A percentile compares a stretch with the other conserved stretches of the same genome.
Conservation (phyloP, 2,329 filamentous ascomycete species). For the Macrophomina phaseolina region DNA sequence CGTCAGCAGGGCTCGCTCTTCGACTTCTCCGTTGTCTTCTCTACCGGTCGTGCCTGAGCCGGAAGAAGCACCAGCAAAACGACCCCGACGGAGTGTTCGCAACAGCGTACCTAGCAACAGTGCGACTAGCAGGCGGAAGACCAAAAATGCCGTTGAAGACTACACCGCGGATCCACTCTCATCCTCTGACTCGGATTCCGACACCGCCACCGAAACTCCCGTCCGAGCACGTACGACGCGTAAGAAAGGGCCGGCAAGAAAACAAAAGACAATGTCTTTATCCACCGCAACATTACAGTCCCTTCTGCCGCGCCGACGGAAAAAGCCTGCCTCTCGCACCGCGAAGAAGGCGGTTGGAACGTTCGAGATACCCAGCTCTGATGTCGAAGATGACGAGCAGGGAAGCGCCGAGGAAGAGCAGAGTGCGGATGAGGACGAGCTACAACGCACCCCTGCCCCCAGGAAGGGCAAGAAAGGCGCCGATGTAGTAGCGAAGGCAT, state of each 20-base stretch:
- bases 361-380: constrained; percentile 49
- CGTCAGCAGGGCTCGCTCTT: constrained; percentile 50
- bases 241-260: neutral
- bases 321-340: neutral
- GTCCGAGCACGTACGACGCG: constrained; percentile 17
- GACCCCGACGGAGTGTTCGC: neutral
- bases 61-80: constrained; percentile 29
- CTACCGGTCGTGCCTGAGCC: constrained; percentile 26
- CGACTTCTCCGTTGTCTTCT: constrained; percentile 42
- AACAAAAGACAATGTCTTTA: constrained; percentile 28
- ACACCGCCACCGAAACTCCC: constrained; percentile 36
- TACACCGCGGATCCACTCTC: constrained; percentile 28
- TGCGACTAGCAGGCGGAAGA: constrained; percentile 29
- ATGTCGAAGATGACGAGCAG: constrained; percentile 30
- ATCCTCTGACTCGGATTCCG: constrained; percentile 41
- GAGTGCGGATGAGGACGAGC: constrained; percentile 51
- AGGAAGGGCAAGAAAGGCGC: constrained; percentile 34
- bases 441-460: constrained; percentile 35
- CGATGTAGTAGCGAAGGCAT: neutral
- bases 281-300: constrained; percentile 53
- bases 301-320: constrained; percentile 49
- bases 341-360: constrained; percentile 36
- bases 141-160: constrained; percentile 31
- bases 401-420: constrained; percentile 27
- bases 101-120: neutral